These are phyloP conservation scores for Diplodia scrobiculata DNA, from an alignment of 2,329 filamentous ascomycete genomes.

Conservation along the genomic window DNA sequence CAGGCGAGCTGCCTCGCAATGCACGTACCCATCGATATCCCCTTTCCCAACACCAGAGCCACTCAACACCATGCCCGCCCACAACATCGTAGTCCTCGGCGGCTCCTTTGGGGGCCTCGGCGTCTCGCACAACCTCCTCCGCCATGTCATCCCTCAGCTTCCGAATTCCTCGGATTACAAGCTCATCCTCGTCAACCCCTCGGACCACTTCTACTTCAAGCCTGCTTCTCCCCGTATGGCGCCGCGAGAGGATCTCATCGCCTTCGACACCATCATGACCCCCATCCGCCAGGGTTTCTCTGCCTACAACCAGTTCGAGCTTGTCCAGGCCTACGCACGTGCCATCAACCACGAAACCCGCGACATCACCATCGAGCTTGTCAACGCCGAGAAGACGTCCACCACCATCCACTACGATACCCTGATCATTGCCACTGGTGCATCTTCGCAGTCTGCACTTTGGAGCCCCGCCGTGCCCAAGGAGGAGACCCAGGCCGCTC, in stretches of 20 bases:
- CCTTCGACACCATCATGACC: slow-evolving; percentile 38
- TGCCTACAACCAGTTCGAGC: slow-evolving; percentile 38
- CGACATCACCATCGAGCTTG: slow-evolving; percentile 20
- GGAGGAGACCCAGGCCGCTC: slow-evolving; percentile 40
- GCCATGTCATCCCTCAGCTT: slow-evolving; percentile 37
- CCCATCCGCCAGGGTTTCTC: slow-evolving; percentile 39
- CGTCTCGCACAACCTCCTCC: slow-evolving; percentile 42
- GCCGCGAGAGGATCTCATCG: slow-evolving; percentile 36
- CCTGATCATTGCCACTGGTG: slow-evolving; percentile 43
- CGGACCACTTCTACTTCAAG: slow-evolving; percentile 46
- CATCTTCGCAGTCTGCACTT: slow-evolving; percentile 38
- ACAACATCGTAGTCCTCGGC: slow-evolving; percentile 45
- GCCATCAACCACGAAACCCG: slow-evolving; percentile 34
- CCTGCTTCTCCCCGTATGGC: slow-evolving; percentile 43
- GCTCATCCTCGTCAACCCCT: slow-evolving; percentile 42
- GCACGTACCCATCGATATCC: not conserved
- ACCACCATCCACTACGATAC: slow-evolving; percentile 38
- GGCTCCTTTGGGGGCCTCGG: slow-evolving; percentile 43
- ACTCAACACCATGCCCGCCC: slow-evolving; percentile 1
- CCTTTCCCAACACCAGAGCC: not conserved
- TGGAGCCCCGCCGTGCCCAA: slow-evolving; percentile 42
- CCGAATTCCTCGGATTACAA: slow-evolving; percentile 35
- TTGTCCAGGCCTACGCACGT: slow-evolving; percentile 40
- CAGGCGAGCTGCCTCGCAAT: not conserved
- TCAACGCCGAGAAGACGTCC: not conserved